Base-by-base conservation (phyloP, 176 grass and related monocot genomes). In the Puccinellia tenuiflora region DNA sequence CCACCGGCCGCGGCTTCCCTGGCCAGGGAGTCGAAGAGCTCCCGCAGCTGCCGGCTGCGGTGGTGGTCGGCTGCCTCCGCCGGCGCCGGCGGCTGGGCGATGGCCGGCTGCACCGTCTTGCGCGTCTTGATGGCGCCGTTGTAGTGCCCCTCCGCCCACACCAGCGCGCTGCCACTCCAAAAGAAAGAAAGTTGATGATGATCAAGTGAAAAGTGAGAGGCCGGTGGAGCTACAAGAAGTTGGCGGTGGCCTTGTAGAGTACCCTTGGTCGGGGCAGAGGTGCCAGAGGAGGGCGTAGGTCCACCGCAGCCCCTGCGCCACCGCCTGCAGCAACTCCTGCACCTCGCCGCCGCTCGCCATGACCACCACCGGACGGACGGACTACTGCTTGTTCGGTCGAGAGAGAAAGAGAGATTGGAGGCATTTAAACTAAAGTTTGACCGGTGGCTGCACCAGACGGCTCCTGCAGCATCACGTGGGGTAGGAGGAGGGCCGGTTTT, bases 211-310 rank as follows among this genome's bases (percentile, higher is more conserved):
- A 13, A 25, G 53, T 40, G n/a, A 60, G n/a, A 29, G 38, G 6
- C 6, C 2, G 37, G 20, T 14, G 21, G 40, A 72, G 42, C 69
- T 73, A 70, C 29, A 28, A 26, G 25, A 60, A 48, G 35, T 9
- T 28, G 18, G 31, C 34, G 33, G 30, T 6, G 0, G 5, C 55
- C 12, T 24, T 5, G 11, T 13, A 9, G 38, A 40, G 17, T 55
- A 90, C 88, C 89, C 83, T 90, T 95, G 88, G 48, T 85, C 87
- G 3, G 90, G 79, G 71, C 89, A 93, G 76, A 91, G 84, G 26
- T 88, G 76, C 96, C 96, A 98, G 88, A 98, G 87, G 81, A 95
- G 46, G 71, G 73, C 90, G 85, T 98, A 98, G n/a, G 96, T 98
- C 96, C 96, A 98, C 18, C 85, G 79, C 30, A 92, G 85, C 51